Conservation (phyloP, 2,329 filamentous ascomycete species). For the Neoarthrinium moseri region DNA sequence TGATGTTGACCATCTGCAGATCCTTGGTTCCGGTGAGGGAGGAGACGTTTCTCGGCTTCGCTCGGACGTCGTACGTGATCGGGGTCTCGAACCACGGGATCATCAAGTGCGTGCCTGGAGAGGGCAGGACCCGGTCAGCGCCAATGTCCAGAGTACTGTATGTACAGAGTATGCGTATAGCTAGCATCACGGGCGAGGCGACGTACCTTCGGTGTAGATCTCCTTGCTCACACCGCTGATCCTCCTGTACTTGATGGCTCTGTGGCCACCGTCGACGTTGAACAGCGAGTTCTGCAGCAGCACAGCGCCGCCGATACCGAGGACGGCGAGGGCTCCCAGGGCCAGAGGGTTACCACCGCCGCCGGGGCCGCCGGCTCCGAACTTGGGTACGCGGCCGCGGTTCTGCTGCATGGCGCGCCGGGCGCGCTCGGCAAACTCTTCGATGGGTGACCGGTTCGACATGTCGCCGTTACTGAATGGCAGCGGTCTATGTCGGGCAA, state of each 20-base stretch:
- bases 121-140: no score
- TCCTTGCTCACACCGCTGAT: slow-evolving; percentile 91
- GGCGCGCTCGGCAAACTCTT: slow-evolving; percentile 23
- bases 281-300: slow-evolving; percentile 62
- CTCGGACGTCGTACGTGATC: slow-evolving; percentile 95
- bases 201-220: slow-evolving; percentile 88
- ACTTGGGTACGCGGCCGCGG: slow-evolving; percentile 23
- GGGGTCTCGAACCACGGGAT: slow-evolving; percentile 98
- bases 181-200: background rate
- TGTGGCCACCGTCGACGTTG: slow-evolving; percentile 95
- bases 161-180: slow-evolving; percentile 13
- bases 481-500: background rate
- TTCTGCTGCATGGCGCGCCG: slow-evolving; percentile 13
- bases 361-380: slow-evolving; percentile 31
- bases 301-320: slow-evolving; percentile 46
- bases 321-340: slow-evolving; percentile 37
- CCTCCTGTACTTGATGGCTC: slow-evolving; percentile 97
- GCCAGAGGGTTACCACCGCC: slow-evolving; percentile 41
- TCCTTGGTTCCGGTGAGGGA: slow-evolving; percentile 98
- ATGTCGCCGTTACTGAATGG: slow-evolving; percentile 18
- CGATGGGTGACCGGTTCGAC: slow-evolving; percentile 27
- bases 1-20: slow-evolving; percentile 99
- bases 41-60: slow-evolving; percentile 93
- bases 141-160: no score
- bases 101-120: slow-evolving; percentile 82